Evolutionary conservation across 1,139 yeast species (phyloP).

Genomic region (Yamadazyma atlantica): DNA sequence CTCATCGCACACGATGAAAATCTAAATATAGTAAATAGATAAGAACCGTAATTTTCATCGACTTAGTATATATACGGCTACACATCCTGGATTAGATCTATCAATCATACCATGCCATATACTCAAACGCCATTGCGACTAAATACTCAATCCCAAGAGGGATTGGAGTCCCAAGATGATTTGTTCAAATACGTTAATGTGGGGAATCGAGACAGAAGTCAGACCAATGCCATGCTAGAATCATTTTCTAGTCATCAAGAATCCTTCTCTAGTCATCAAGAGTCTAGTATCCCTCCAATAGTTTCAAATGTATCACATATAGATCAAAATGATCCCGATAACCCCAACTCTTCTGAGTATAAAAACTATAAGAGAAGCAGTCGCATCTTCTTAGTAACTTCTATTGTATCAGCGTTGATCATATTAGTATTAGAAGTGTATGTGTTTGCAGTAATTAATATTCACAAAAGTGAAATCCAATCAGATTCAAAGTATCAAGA

Average conservation of each 20-base stretch:
- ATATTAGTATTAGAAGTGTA: conserved; percentile 31
- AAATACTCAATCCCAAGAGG: background rate
- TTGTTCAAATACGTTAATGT: conserved; percentile 7
- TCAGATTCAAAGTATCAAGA: conserved; percentile 22
- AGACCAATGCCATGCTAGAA: too few relatives aligned
- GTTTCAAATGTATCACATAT: background rate
- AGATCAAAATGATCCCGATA: conserved; percentile 9
- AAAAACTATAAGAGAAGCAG: conserved; percentile 10
- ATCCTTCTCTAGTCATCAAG: background rate
- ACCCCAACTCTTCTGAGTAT: conserved; percentile 8
- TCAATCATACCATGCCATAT: too few relatives aligned
- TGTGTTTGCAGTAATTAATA: conserved; percentile 36
- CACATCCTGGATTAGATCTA: too few relatives aligned
- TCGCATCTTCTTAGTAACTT: conserved; percentile 24
- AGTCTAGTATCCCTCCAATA: background rate
- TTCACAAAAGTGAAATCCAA: conserved; percentile 23
- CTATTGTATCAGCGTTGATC: conserved; percentile 30
- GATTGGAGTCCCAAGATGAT: conserved; percentile 7
- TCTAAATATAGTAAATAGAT: too few relatives aligned
- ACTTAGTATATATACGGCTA: too few relatives aligned
- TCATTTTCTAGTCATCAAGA: too few relatives aligned
- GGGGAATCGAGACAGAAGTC: background rate
- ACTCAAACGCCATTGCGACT: too few relatives aligned
- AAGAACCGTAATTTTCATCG: too few relatives aligned
- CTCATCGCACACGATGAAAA: too few relatives aligned